Evolutionary conservation across 1,139 yeast genomes (phyloP).

Genomic region (Hemisphaericaspora xylanilytica): DNA sequence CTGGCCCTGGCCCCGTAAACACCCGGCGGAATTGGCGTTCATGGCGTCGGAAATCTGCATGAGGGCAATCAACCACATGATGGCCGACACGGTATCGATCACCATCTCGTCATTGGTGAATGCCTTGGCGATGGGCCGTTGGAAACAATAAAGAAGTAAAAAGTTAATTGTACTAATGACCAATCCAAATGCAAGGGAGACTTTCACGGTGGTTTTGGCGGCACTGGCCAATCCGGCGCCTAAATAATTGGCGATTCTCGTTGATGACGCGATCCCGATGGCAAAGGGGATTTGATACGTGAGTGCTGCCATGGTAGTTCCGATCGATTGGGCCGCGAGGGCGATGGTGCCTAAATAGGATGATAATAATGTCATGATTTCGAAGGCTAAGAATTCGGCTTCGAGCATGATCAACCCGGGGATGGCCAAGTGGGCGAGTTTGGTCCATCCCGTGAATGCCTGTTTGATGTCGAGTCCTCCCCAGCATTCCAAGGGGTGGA

Average conservation of each 20-base stretch:
- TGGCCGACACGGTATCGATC: slow-evolving; percentile 34
- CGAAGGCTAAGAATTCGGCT: slow-evolving; percentile 59
- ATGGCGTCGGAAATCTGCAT: slow-evolving; percentile 58
- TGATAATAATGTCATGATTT: slow-evolving; percentile 53
- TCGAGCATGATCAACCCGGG: slow-evolving; percentile 60
- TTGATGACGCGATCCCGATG: slow-evolving; percentile 58
- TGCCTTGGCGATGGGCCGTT: slow-evolving; percentile 33
- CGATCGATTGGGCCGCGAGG: slow-evolving; percentile 58
- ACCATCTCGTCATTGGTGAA: slow-evolving; percentile 46
- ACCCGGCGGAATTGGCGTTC: slow-evolving; percentile 60
- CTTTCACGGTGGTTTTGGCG: slow-evolving; percentile 46
- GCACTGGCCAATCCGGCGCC: slow-evolving; percentile 52
- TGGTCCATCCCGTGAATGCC: slow-evolving; percentile 47
- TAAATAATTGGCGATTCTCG: slow-evolving; percentile 57
- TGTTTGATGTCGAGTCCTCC: slow-evolving; percentile 27
- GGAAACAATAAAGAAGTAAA: slow-evolving; percentile 37
- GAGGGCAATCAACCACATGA: slow-evolving; percentile 53
- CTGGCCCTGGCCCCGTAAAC: slow-evolving; percentile 59
- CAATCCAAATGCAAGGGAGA: slow-evolving; percentile 45
- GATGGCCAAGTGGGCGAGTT: slow-evolving; percentile 46
- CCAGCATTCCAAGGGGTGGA: slow-evolving; percentile 48
- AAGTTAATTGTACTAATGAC: slow-evolving; percentile 42
- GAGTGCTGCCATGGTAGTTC: slow-evolving; percentile 53
- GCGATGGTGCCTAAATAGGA: slow-evolving; percentile 54
- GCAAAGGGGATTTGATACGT: slow-evolving; percentile 59